Base-by-base conservation (phyloP, 2,329 filamentous ascomycete species). In the Calcarisporium arbuscula region DNA sequence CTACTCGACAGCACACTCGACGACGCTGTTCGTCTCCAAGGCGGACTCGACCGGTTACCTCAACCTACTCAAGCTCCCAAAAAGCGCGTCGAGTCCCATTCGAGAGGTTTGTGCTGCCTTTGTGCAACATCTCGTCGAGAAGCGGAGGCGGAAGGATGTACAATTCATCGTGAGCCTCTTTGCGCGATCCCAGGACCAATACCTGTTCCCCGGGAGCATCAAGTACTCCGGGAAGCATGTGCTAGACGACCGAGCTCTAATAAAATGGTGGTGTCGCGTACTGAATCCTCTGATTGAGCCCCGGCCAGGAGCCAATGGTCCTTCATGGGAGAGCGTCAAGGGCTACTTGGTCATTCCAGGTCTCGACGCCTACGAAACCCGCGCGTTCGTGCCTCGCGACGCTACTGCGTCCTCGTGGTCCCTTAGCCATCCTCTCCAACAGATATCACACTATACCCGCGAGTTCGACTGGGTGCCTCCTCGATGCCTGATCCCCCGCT, bases 191-290 rank as follows among this genome's bases (percentile, higher is more conserved):
- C 92, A 96, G 55, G 80, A 82, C 33, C 92, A 96, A 53, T 98
- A 98, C 49, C 73, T 98, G 11, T 98, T 96, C 54, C 89, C 92
- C 0, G 87, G 87, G 1, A 96, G 90, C 51, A 77, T 88, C 25
- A 81, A 94, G 40, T 90, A 95, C 55, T 60, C 62, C 14, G 75
- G 76, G 3, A 98, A 98, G 55, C 92, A 98, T 63, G 82, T 98
- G 0, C 67, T 96, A 8, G 87, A 95, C 49, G 92, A 98, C 50
- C 73, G 88, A 20, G 86, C 85, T 1, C 66, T 98, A 33, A 85
- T 98, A 15, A 86, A 82, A 50, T 98, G 92, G 92, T 98, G 92
- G 92, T 95, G 88, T 53, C 81, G 77, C 12, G 85, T 90, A 9
- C 63, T 95, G 10, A 82, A 95, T 51, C 83, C 85, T 0, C 67